phyloP scores from a whole-genome alignment of 2,329 filamentous ascomycete species.

The Tolypocladium inflatum region DNA sequence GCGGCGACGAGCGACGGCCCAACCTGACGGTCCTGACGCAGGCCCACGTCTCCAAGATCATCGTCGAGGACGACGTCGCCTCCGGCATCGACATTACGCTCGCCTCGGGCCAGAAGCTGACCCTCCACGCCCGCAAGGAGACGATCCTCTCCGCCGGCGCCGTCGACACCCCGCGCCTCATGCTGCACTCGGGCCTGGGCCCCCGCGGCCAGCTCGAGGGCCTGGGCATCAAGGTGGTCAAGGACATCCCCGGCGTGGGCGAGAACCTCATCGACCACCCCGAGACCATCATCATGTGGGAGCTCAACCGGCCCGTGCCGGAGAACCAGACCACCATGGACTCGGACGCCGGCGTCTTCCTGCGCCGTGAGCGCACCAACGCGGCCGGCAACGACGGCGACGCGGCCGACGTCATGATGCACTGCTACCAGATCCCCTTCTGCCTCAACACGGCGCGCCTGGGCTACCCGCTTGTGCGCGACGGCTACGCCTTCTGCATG shows the following conservation, averaged over 20 bases:
- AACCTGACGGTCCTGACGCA: conserved; percentile 84
- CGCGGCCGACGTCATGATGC: conserved; percentile 86
- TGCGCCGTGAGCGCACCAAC: conserved; percentile 66
- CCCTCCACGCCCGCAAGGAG: conserved; percentile 60
- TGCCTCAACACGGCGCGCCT: conserved; percentile 75
- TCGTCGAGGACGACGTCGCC: conserved; percentile 59
- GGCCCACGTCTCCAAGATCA: conserved; percentile 77
- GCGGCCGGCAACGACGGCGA: conserved; percentile 60
- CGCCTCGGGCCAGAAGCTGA: conserved; percentile 40
- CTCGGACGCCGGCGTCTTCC: conserved; percentile 81
- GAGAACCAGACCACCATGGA: conserved; percentile 82
- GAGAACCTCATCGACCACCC: conserved; percentile 53
- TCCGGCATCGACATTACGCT: conserved; percentile 62
- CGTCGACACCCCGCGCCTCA: conserved; percentile 66
- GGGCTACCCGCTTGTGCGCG: conserved; percentile 52
- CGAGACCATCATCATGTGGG: conserved; percentile 57
- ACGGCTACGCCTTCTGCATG: conserved; percentile 86
- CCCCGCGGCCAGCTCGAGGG: conserved; percentile 41
- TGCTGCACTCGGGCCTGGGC: conserved; percentile 49
- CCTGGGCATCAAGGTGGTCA: conserved; percentile 46
- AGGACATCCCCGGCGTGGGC: conserved; percentile 49
- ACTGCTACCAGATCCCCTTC: conserved; percentile 94
- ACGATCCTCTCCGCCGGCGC: conserved; percentile 74
- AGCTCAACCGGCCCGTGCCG: conserved; percentile 68
- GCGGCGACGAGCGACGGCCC: conserved; percentile 69